A percentile compares a stretch with the other conserved stretches of the same genome.
phyloP scores from a whole-genome alignment of 2,329 filamentous ascomycete species.

The Xylariaceae sp. region DNA sequence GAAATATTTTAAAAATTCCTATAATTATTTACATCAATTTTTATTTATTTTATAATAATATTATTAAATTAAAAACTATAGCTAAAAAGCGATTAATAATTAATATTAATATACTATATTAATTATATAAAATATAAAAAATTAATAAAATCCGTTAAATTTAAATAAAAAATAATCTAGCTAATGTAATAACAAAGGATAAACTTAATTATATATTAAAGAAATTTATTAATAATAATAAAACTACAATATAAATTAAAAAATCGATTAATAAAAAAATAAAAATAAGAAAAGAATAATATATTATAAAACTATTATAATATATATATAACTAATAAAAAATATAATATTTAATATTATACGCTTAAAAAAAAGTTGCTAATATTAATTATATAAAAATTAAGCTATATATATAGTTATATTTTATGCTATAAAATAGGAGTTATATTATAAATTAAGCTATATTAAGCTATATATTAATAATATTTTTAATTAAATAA shows the following conservation, averaged over 20 bases:
- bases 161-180: background rate
- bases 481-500: background rate
- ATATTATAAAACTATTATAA: background rate
- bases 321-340: background rate
- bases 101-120: background rate
- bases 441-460: background rate
- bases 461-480: background rate
- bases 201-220: background rate
- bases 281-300: background rate
- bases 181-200: background rate
- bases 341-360: background rate
- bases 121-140: slow-evolving; percentile 1
- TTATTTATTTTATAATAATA: background rate
- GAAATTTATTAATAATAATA: background rate
- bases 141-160: slow-evolving; percentile 1
- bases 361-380: background rate
- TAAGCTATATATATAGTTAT: background rate
- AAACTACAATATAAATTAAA: background rate
- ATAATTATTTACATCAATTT: background rate
- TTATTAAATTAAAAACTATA: background rate
- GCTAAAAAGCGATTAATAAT: slow-evolving; percentile 1
- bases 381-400: background rate
- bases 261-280: background rate
- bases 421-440: background rate
- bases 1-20: background rate